phyloP scores from a whole-genome alignment of 2,329 filamentous ascomycete species.

The Trichoderma breve region DNA sequence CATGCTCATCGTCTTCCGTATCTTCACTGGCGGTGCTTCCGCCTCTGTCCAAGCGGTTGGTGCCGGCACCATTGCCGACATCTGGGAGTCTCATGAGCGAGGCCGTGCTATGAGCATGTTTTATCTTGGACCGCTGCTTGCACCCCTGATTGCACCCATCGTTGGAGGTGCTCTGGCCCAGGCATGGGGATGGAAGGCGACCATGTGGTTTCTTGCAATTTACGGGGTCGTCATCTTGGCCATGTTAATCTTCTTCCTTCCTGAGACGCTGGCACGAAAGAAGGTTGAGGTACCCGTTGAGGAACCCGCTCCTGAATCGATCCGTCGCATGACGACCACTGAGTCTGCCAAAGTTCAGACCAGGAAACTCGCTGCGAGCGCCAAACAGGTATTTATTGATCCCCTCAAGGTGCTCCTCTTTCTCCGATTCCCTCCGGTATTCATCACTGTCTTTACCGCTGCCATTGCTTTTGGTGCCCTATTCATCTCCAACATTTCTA shows the following conservation, averaged over 20 bases:
- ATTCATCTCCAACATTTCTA: conserved; percentile 74
- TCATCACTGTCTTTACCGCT: conserved; percentile 71
- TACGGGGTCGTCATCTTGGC: conserved; percentile 62
- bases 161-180: conserved; percentile 71
- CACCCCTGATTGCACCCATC: conserved; percentile 73
- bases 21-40: conserved; percentile 71
- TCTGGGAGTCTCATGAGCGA: conserved; percentile 71
- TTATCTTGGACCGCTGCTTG: conserved; percentile 74
- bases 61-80: conserved; percentile 77
- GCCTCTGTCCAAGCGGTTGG: conserved; percentile 81
- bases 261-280: conserved; percentile 58
- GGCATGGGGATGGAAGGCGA: conserved; percentile 69
- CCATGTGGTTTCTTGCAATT: conserved; percentile 73
- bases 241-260: conserved; percentile 59
- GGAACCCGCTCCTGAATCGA: conserved; percentile 19
- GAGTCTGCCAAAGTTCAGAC: conserved; percentile 60
- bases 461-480: conserved; percentile 72
- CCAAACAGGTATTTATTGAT: conserved; percentile 66
- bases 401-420: conserved; percentile 69
- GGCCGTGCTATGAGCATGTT: conserved; percentile 80
- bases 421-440: conserved; percentile 71
- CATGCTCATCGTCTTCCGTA: conserved; percentile 75
- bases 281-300: conserved; percentile 24
- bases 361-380: conserved; percentile 48
- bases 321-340: conserved; percentile 55